Conservation (phyloP, 805 yeast genomes). For the Nakazawaea wickerhamii region DNA sequence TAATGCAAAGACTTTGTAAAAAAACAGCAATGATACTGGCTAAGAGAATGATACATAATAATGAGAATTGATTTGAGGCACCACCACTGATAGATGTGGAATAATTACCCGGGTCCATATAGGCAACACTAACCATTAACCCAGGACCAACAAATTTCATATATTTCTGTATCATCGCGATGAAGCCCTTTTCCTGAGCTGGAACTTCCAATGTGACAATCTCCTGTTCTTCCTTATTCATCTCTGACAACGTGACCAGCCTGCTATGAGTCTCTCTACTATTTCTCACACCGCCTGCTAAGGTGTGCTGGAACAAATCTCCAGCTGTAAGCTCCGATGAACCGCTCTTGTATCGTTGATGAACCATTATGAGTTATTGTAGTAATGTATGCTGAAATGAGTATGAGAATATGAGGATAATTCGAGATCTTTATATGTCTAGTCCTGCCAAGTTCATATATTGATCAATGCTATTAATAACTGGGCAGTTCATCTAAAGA, state of each 20-base stretch:
- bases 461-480: too few species aligned
- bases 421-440: too few species aligned
- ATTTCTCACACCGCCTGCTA: conserved; percentile 3
- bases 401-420: too few species aligned
- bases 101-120: conserved; percentile 51
- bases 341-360: not conserved
- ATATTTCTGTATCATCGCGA: conserved; percentile 28
- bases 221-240: not conserved
- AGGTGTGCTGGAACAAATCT: conserved; percentile 2
- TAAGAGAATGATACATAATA: conserved; percentile 36
- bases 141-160: conserved; percentile 42
- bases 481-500: too few species aligned
- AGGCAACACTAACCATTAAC: conserved; percentile 41
- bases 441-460: too few species aligned
- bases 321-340: not conserved
- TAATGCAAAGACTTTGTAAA: conserved; percentile 38
- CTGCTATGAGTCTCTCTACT: not conserved
- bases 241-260: not conserved
- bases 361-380: too few species aligned
- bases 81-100: conserved; percentile 46
- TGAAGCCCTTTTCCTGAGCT: not conserved
- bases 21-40: conserved; percentile 42
- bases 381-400: too few species aligned
- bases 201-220: not conserved
- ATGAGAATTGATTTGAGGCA: conserved; percentile 36